A percentile compares a stretch with the other conserved stretches of the same genome.
phyloP scores from a whole-genome alignment of 257 asterid species.

The Verbena officinalis region DNA sequence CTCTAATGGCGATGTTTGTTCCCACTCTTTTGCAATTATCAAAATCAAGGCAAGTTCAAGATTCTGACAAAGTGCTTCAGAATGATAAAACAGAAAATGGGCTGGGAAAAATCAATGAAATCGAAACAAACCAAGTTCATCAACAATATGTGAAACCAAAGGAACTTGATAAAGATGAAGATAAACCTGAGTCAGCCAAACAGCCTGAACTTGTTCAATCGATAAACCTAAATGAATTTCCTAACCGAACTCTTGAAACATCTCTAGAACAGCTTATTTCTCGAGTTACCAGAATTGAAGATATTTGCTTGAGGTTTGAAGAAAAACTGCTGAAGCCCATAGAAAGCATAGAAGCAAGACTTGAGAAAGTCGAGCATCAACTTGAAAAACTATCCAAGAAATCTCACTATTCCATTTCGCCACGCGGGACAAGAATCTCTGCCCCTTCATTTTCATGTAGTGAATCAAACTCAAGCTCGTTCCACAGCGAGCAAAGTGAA shows the following conservation, averaged over 20 bases:
- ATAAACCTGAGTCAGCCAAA: constrained; percentile 37
- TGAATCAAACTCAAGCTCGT: constrained; percentile 64
- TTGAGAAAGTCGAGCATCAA: constrained; percentile 77
- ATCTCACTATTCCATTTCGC: constrained; percentile 45
- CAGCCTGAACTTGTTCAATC: constrained; percentile 33
- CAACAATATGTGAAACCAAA: constrained; percentile 39
- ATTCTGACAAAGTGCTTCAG: constrained; percentile 46
- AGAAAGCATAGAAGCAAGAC: constrained; percentile 75
- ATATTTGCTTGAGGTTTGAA: constrained; percentile 82
- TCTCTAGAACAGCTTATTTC: constrained; percentile 71
- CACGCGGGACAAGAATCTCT: constrained; percentile 54
- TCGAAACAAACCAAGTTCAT: constrained; percentile 39
- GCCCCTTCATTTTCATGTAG: constrained; percentile 82
- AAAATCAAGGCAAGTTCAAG: constrained; percentile 59
- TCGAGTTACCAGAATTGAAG: constrained; percentile 79
- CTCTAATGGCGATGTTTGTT: constrained; percentile 87
- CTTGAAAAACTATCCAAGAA: constrained; percentile 61
- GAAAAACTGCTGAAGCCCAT: constrained; percentile 85
- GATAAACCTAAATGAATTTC: constrained; percentile 28
- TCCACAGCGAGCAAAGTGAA: constrained; percentile 46
- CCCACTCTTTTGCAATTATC: constrained; percentile 84
- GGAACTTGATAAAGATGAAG: constrained; percentile 37
- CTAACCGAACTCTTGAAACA: constrained; percentile 47
- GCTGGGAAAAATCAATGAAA: constrained; percentile 30
- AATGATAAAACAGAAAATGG: constrained; percentile 40